Evolutionary conservation across 805 yeast species (phyloP).

Genomic region (Suhomyces kilbournensis): DNA sequence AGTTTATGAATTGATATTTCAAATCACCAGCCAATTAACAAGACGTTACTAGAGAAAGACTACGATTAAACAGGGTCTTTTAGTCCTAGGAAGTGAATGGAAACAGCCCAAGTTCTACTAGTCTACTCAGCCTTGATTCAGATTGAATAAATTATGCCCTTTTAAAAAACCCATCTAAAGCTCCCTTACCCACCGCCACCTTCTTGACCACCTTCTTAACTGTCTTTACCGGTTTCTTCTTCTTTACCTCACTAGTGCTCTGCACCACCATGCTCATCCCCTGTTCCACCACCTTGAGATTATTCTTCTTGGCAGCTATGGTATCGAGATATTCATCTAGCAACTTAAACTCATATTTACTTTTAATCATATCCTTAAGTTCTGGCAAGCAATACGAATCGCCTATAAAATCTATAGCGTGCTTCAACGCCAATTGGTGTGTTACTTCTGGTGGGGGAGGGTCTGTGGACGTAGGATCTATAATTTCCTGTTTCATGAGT

Average conservation of each 20-base stretch:
- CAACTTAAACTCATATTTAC: no score
- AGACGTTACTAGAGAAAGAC: no score
- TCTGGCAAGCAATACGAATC: constrained; percentile 35
- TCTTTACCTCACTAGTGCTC: constrained; percentile 19
- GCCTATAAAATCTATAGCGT: constrained; percentile 48
- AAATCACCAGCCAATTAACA: no score
- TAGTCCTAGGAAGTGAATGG: no score
- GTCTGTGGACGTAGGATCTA: constrained; percentile 7
- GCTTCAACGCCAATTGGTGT: constrained; percentile 32
- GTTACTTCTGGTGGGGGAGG: constrained; percentile 35
- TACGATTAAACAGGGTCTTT: no score
- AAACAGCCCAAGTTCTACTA: no score
- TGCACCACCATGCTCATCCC: constrained; percentile 22
- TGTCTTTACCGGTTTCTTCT: constrained; percentile 18
- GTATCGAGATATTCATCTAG: constrained; percentile 16
- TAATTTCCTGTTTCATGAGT: neutral
- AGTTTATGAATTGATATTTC: no score
- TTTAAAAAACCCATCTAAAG: constrained; percentile 66
- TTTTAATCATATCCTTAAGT: no score
- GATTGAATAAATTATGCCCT: no score
- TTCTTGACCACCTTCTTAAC: constrained; percentile 32
- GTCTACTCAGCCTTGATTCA: no score
- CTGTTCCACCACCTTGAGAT: constrained; percentile 22
- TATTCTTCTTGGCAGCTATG: constrained; percentile 18
- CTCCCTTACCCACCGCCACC: constrained; percentile 61